phyloP scores from a whole-genome alignment of 1,284 basidiomycete species.

The Trametes hirsuta region DNA sequence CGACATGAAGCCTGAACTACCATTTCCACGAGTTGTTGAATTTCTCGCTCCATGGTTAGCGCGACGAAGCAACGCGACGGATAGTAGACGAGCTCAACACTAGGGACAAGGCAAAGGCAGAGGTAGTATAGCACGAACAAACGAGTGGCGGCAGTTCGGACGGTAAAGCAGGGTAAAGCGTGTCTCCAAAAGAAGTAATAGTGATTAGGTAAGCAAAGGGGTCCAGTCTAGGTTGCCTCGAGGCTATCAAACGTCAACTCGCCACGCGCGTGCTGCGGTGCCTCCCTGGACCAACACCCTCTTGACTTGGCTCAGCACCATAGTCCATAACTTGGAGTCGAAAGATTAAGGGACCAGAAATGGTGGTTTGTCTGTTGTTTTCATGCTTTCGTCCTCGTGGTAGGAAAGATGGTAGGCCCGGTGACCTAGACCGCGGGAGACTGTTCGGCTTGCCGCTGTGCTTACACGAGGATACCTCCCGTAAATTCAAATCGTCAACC shows the following conservation, averaged over 20 bases:
- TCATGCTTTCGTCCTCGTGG: too few relatives aligned
- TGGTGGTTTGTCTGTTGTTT: too few relatives aligned
- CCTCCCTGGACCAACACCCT: neutral
- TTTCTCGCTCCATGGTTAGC: conserved; percentile 37
- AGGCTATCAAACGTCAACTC: conserved; percentile 9
- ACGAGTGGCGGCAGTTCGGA: neutral
- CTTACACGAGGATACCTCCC: too few relatives aligned
- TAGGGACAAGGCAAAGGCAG: neutral
- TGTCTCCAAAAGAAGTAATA: neutral
- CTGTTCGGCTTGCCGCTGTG: too few relatives aligned
- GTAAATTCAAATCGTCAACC: too few relatives aligned
- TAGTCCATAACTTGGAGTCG: neutral
- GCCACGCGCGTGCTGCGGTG: neutral
- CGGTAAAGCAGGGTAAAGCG: neutral
- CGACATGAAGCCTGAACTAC: conserved; percentile 22
- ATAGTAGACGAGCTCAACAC: neutral
- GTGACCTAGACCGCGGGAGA: too few relatives aligned
- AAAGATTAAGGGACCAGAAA: too few relatives aligned
- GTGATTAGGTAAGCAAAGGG: conserved; percentile 4
- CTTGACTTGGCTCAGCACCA: neutral
- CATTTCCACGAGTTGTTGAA: conserved; percentile 44
- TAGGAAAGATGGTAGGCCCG: too few relatives aligned
- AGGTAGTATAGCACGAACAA: neutral
- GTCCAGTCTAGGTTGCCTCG: conserved; percentile 4
- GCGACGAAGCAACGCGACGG: neutral